phyloP scores from a whole-genome alignment of 345 rosid genomes.

The Eucalyptus grandis region DNA sequence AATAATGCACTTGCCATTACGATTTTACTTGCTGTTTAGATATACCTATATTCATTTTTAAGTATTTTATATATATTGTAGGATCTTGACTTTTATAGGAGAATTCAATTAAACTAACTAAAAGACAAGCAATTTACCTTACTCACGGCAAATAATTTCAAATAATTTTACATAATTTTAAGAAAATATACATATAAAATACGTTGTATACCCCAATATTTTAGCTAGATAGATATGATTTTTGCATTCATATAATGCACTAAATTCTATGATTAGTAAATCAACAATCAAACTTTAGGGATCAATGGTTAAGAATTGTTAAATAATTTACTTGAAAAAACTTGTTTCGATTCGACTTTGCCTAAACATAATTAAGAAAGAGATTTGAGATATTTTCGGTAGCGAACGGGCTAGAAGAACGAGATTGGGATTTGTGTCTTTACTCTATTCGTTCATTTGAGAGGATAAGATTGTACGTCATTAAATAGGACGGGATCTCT shows the following conservation, averaged over 20 bases:
- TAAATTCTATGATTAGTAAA: background rate
- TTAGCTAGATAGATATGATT: background rate
- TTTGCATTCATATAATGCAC: background rate
- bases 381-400: background rate
- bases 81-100: background rate
- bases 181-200: background rate
- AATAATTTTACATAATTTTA: background rate
- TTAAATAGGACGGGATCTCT: background rate
- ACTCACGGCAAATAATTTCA: background rate
- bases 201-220: fast-evolving
- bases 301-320: background rate
- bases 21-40: background rate
- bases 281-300: background rate
- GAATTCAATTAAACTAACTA: background rate
- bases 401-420: background rate
- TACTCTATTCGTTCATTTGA: background rate
- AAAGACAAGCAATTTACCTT: background rate
- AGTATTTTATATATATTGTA: too few species aligned
- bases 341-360: fast-evolving
- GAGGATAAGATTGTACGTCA: background rate
- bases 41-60: background rate
- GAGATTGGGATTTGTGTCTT: background rate
- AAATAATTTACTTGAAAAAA: background rate
- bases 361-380: fast-evolving
- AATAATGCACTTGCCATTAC: background rate